Conservation (phyloP, 371 early-diverging fungal species). For the Basidiobolus meristosporus region DNA sequence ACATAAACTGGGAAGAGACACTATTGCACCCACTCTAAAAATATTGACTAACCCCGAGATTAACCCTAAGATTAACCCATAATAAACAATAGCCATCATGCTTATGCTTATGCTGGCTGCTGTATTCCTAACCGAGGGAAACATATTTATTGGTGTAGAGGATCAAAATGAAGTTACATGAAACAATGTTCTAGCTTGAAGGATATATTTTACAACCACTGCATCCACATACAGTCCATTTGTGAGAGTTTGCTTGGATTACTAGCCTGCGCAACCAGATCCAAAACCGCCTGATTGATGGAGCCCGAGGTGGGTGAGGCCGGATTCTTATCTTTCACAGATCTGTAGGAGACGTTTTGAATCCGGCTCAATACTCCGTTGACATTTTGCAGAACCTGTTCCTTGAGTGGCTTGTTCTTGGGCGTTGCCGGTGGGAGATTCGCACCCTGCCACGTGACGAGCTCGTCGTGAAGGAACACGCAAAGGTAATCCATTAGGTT, state of each 20-base stretch:
- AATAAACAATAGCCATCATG: too few species aligned
- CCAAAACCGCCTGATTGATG: constrained; percentile 60
- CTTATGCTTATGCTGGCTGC: too few species aligned
- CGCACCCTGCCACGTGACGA: constrained; percentile 1
- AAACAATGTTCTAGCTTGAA: too few species aligned
- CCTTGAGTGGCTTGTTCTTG: constrained; percentile 4
- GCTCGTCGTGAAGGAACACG: constrained; percentile 5
- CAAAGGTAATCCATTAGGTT: constrained; percentile 10
- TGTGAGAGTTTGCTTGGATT: constrained; percentile 83
- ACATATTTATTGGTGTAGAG: too few species aligned
- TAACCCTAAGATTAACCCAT: too few species aligned
- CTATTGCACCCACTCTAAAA: too few species aligned
- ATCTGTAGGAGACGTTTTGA: not conserved
- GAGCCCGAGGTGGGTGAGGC: constrained; percentile 12
- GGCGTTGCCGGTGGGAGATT: not conserved
- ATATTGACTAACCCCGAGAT: too few species aligned
- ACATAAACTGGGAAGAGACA: too few species aligned
- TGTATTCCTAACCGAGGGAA: too few species aligned
- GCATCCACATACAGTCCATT: constrained; percentile 46
- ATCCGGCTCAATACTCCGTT: not conserved
- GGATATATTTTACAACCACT: constrained; percentile 4
- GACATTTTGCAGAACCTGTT: not conserved
- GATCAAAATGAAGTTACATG: too few species aligned
- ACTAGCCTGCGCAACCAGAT: constrained; percentile 73
- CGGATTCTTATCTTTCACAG: not conserved